These are phyloP conservation scores for Candida xyloterini DNA, from an alignment of 805 yeast species.

Conservation along the genomic window DNA sequence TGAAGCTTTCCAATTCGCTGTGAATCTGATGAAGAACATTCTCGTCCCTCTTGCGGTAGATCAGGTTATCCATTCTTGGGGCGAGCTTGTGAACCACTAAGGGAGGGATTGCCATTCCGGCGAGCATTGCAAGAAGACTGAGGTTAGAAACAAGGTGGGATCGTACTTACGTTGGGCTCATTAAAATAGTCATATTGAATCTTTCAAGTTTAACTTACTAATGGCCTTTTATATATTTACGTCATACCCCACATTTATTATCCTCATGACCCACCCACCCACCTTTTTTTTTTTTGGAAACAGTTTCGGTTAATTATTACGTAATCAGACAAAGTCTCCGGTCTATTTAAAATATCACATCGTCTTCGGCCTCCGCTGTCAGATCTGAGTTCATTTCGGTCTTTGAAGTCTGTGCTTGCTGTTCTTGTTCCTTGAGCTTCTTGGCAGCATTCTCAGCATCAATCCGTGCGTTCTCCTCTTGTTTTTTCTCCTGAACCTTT, in stretches of 20 bases:
- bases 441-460: conserved; percentile 51
- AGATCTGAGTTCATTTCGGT: conserved; percentile 15
- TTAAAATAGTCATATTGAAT: background rate
- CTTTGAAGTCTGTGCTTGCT: background rate
- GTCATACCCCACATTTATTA: background rate
- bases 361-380: conserved; percentile 36
- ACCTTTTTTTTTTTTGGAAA: background rate
- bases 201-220: background rate
- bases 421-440: conserved; percentile 21
- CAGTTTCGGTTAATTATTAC: background rate
- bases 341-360: conserved; percentile 34
- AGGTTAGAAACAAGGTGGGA: conserved; percentile 1
- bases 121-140: conserved; percentile 16
- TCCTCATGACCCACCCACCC: background rate
- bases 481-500: conserved; percentile 94
- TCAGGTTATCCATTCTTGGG: conserved; percentile 4
- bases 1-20: conserved; percentile 12
- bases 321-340: too few species aligned
- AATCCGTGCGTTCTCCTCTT: conserved; percentile 64
- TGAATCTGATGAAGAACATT: conserved; percentile 12
- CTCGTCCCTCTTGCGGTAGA: conserved; percentile 21
- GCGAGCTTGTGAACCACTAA: conserved; percentile 9
- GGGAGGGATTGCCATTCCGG: conserved; percentile 22
- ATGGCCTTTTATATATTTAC: background rate
- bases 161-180: conserved; percentile 9